These are phyloP conservation scores for Stereum hirsutum DNA, from an alignment of 1,284 basidiomycete genomes.

Conservation along the genomic window DNA sequence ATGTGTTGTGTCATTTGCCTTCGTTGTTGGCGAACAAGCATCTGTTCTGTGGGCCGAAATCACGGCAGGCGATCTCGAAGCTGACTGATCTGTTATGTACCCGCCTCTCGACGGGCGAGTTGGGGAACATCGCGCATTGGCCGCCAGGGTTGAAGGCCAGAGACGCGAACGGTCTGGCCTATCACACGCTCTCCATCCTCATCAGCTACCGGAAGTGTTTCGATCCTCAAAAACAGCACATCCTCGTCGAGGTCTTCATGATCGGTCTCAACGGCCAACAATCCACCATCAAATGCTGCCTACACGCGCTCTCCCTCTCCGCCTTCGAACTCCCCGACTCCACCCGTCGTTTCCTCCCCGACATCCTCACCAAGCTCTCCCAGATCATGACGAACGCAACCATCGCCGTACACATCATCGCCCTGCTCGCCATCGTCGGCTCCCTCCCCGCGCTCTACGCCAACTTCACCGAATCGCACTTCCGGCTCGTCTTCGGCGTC, in stretches of 20 bases:
- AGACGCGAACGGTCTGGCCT: slow-evolving; percentile 85
- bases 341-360: slow-evolving; percentile 73
- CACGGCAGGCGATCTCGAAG: slow-evolving; percentile 53
- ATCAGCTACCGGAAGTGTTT: slow-evolving; percentile 86
- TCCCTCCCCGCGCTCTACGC: slow-evolving; percentile 74
- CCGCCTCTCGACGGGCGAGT: slow-evolving; percentile 51
- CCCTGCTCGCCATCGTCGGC: slow-evolving; percentile 85
- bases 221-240: slow-evolving; percentile 56
- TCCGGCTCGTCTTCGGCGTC: slow-evolving; percentile 91
- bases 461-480: slow-evolving; percentile 92
- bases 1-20: slow-evolving; percentile 87
- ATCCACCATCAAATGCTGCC: slow-evolving; percentile 84
- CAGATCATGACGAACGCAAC: slow-evolving; percentile 93
- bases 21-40: slow-evolving; percentile 94
- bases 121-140: slow-evolving; percentile 56
- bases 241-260: slow-evolving; percentile 80
- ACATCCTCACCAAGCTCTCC: slow-evolving; percentile 83
- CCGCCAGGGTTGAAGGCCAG: slow-evolving; percentile 58
- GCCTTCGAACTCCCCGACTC: slow-evolving; percentile 86
- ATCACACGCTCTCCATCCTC: slow-evolving; percentile 83
- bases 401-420: slow-evolving; percentile 94
- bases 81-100: slow-evolving; percentile 68
- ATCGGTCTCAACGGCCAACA: slow-evolving; percentile 72
- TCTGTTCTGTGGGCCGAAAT: slow-evolving; percentile 87
- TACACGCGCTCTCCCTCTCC: slow-evolving; percentile 85